Evolutionary conservation across 2,329 filamentous ascomycete species (phyloP), one percentile per base, ranked within the genome.

Genomic region (Colletotrichum tamarilloi): DNA sequence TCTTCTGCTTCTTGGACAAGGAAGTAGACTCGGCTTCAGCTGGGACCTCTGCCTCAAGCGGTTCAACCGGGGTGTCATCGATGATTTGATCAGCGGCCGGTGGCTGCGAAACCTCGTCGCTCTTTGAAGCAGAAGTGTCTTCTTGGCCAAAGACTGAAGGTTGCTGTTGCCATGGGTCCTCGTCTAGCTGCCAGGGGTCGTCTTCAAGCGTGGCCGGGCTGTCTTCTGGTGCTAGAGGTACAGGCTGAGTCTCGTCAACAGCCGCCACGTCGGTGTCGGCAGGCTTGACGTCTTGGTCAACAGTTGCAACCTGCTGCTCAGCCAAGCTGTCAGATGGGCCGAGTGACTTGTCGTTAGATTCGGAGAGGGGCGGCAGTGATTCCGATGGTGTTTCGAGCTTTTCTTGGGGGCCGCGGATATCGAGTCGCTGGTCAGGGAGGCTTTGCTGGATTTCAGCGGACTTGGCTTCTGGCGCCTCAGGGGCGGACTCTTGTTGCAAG

Each of bases 1-100:
- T 77, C 66, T 71, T 77, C 14, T 81, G 72, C 59, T 76, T 76
- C 42, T 74, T 77, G 62, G 68, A 64, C 38, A 74, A 64, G 6
- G 67, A 52, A 12, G 62, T 59, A 55, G 68, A 62, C 12, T 60
- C 22, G 8, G 46, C 53, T 16, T 62, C 72, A 7, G 35, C 65
- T 22, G 24, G 42, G 19, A 55, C 19, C 32, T 35, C 30, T 24
- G 30, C n/a, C 16, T 55, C 60, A 24, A 14, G 38, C 3, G 28
- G 24, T 22, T 19, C 55, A 28, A 24, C 5, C 4, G 28, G 6
- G 35, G 55, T 24, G 22, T 73, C 59, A 4, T 49, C 30, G n/a
- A 55, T 14, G 26, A 46, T 35, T 32, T 64, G 66, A 14, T 56
- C 49, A n/a, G 16, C 8, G n/a, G 3, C 60, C 46, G 30, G 12